A percentile compares a stretch with the other conserved stretches of the same genome.
These are phyloP conservation scores for Rhizopogon roseolus DNA, from an alignment of 768 basidiomycete species.

Conservation along the genomic window DNA sequence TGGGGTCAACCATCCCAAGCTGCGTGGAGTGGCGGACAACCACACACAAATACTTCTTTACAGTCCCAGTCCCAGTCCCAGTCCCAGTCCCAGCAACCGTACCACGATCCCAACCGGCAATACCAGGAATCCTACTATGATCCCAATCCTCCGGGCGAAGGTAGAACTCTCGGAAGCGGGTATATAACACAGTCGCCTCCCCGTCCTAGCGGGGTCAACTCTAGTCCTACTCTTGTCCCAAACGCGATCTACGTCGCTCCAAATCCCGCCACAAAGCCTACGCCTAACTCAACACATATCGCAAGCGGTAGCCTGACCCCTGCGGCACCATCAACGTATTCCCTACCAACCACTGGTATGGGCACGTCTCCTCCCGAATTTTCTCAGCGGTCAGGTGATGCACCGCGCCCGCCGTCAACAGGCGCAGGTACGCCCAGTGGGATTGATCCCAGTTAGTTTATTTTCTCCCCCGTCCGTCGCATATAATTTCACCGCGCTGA, in stretches of 20 bases:
- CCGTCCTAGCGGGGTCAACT: background rate
- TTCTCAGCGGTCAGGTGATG: background rate
- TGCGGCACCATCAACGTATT: background rate
- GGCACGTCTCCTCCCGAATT: background rate
- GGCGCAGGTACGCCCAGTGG: constrained; percentile 12
- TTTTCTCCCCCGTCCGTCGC: background rate
- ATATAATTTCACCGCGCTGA: background rate
- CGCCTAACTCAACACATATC: constrained; percentile 4
- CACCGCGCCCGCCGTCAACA: constrained; percentile 16
- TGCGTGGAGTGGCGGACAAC: constrained; percentile 9
- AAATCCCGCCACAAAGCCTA: background rate
- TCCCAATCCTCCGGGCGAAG: constrained; percentile 22
- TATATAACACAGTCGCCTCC: background rate
- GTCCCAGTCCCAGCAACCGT: constrained; percentile 8
- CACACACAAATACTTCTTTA: constrained; percentile 8
- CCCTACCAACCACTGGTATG: background rate
- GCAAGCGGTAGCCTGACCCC: constrained; percentile 2
- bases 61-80: constrained; percentile 14
- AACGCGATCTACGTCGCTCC: background rate
- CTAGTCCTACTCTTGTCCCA: background rate
- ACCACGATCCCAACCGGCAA: background rate
- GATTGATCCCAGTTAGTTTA: constrained; percentile 29
- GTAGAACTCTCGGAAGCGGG: background rate
- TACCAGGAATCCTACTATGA: constrained; percentile 30
- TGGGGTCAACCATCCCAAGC: constrained; percentile 7